Percentiles rank a stretch among this genome's conserved stretches.
These are phyloP conservation scores for Diaporthe humulicola DNA, from an alignment of 2,329 filamentous ascomycete genomes.

Conservation along the genomic window DNA sequence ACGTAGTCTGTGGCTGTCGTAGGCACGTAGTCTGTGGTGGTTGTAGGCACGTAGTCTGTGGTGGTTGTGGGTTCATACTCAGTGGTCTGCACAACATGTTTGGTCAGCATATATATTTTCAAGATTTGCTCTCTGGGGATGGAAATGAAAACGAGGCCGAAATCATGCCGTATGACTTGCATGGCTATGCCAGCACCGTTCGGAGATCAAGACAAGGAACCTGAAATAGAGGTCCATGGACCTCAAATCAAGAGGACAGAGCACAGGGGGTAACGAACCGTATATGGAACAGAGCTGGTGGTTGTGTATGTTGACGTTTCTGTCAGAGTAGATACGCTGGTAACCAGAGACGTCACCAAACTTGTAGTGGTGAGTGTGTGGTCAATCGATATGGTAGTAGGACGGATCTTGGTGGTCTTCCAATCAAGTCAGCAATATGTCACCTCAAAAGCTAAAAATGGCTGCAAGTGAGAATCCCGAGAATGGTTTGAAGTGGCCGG, in stretches of 20 bases:
- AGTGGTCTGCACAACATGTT: background rate
- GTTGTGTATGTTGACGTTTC: background rate
- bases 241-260: background rate
- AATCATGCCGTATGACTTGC: no score
- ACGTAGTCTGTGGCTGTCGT: background rate
- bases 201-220: background rate
- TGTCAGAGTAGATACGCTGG: background rate
- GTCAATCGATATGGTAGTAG: background rate
- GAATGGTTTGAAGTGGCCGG: background rate
- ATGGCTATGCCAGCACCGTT: background rate
- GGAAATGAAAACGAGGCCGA: background rate
- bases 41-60: constrained; percentile 2
- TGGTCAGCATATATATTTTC: background rate
- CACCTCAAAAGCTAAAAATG: background rate
- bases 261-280: background rate
- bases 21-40: background rate
- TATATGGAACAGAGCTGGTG: constrained; percentile 17
- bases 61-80: background rate
- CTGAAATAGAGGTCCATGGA: background rate
- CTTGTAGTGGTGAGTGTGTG: background rate
- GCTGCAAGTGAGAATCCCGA: background rate
- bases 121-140: background rate
- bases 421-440: background rate
- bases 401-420: background rate
- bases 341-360: background rate